Base-by-base conservation (phyloP, 345 rosid genomes). In the Trapa incisa region DNA sequence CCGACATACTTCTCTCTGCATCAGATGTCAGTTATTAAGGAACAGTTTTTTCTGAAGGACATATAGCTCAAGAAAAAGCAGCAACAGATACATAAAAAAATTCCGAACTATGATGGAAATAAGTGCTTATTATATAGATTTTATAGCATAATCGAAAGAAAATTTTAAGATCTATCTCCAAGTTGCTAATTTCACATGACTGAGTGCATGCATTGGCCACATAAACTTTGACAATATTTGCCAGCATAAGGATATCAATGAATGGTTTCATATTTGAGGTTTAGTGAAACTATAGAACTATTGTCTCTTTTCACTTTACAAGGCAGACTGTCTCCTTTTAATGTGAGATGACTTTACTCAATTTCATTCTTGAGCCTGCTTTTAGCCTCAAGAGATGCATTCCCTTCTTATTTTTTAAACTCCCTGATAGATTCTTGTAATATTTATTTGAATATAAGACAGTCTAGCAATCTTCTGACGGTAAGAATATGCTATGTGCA, bases 1-100 rank as follows among this genome's bases (percentile, higher is more conserved):
- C 78, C 68, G 88, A 71, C 99, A 94, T 58, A 91, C 90, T 78
- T 94, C 99, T 78, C 96, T 87, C 99, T 94, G 87, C 89, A 83
- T 65, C 75, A 75, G 4, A 72, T 64, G 3, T 8, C 37, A 67
- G 54, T 22, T 45, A 50, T 47, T 11, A 22, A 47, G 16, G 36
- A 47, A 15, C 57, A 33, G 5, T 45, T 3, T 41, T 45, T 13
- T 4, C 5, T 38, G 7, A 22, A 62, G 29, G 48, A 16, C 16
- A 66, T 32, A 53, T n/a, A 50, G 32, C 37, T 8, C 63, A 22
- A 57, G 35, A 29, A 13, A 35, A 58, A 6, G 35, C 33, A 58
- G 4, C 3, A n/a, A 58, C 37, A 6, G 7, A 58, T 57, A 0
- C 63, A 32, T 22, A 22, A 22, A 22, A 32, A 35, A 3, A 8